A percentile compares a stretch with the other conserved stretches of the same genome.
phyloP scores from a whole-genome alignment of 768 basidiomycete species.

The Leccinum longicurvipes region DNA sequence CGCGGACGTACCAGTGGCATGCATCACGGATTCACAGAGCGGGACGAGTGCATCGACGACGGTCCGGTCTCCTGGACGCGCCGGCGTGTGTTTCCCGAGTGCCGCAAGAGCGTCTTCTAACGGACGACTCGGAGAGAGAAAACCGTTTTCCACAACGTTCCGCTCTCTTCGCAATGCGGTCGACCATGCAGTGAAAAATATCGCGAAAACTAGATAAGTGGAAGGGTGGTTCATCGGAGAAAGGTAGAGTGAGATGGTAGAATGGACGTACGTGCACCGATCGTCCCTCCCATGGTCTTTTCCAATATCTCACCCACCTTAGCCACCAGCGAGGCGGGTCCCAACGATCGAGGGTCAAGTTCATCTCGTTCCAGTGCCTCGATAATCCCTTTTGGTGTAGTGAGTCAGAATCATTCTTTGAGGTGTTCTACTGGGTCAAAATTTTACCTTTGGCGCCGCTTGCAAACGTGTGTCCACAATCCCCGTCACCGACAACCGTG shows the following conservation, averaged over 20 bases:
- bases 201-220: constrained; percentile 37
- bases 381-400: constrained; percentile 25
- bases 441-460: constrained; percentile 36
- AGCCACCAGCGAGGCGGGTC: constrained; percentile 24
- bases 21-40: constrained; percentile 34
- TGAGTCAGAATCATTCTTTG: too few species aligned
- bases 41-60: constrained; percentile 52
- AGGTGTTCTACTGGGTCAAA: too few species aligned
- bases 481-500: constrained; percentile 60
- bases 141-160: not conserved
- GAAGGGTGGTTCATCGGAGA: not conserved
- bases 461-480: constrained; percentile 58
- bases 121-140: constrained; percentile 2
- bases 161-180: constrained; percentile 6
- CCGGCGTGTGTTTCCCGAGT: constrained; percentile 44
- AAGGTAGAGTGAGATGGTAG: constrained; percentile 4
- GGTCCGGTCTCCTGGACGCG: constrained; percentile 53
- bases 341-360: constrained; percentile 15
- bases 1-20: not conserved
- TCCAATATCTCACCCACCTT: constrained; percentile 43
- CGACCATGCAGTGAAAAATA: constrained; percentile 41
- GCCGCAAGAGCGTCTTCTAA: constrained; percentile 29
- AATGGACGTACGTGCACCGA: constrained; percentile 44
- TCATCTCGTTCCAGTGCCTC: constrained; percentile 28
- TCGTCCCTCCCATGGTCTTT: constrained; percentile 52